These are phyloP conservation scores for Pneumocystis wakefieldiae DNA, from an alignment of 1,139 yeast genomes.

Conservation along the genomic window DNA sequence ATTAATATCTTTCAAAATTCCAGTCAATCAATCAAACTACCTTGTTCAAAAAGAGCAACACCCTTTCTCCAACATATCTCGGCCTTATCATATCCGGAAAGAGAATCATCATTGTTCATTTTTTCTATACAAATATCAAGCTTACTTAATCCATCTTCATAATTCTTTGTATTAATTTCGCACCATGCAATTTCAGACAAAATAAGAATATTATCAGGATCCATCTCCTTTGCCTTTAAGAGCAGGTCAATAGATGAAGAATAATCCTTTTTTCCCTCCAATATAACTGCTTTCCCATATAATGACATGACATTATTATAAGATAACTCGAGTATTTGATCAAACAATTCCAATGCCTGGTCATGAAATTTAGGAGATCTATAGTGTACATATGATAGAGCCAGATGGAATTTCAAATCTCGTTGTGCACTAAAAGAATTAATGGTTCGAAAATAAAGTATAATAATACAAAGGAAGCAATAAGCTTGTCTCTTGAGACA, in stretches of 20 bases:
- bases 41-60: constrained; percentile 33
- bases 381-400: constrained; percentile 62
- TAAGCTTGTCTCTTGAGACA: constrained; percentile 4
- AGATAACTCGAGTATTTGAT: constrained; percentile 32
- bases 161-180: constrained; percentile 39
- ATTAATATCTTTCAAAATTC: neutral
- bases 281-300: constrained; percentile 21
- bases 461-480: constrained; percentile 2
- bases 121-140: constrained; percentile 32
- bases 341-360: constrained; percentile 59
- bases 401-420: constrained; percentile 44
- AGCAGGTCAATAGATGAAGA: constrained; percentile 40
- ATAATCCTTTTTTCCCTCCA: constrained; percentile 48
- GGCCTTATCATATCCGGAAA: constrained; percentile 44
- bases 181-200: constrained; percentile 71
- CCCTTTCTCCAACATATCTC: constrained; percentile 59
- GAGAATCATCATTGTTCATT: constrained; percentile 37
- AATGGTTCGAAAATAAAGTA: neutral
- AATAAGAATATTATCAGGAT: constrained; percentile 47
- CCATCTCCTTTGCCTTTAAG: constrained; percentile 33
- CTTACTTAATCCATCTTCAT: constrained; percentile 40
- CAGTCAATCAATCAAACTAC: neutral
- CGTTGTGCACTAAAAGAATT: constrained; percentile 20
- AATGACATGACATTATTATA: neutral
- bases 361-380: constrained; percentile 82